These are phyloP conservation scores for Solanum okadae DNA, from an alignment of 257 asterid species.

Conservation along the genomic window DNA sequence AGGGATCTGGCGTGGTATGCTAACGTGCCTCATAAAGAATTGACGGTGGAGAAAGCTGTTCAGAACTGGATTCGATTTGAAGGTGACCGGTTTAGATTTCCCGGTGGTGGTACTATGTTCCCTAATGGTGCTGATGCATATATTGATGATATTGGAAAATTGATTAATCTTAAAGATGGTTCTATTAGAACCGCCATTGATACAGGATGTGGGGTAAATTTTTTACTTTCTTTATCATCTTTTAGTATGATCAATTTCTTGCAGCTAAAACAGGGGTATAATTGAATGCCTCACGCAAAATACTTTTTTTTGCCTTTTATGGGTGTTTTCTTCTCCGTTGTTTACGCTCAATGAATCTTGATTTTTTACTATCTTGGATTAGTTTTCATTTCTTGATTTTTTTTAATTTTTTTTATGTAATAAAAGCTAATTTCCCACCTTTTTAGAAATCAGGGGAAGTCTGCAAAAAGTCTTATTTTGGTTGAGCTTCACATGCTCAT, in stretches of 20 bases:
- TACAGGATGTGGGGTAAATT: constrained; percentile 89
- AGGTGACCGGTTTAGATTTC: constrained; percentile 68
- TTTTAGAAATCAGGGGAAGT: neutral
- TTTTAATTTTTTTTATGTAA: neutral
- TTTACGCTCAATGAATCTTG: neutral
- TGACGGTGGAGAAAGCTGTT: constrained; percentile 80
- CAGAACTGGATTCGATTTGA: constrained; percentile 84
- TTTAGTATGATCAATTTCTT: neutral
- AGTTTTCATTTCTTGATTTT: neutral
- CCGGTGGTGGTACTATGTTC: constrained; percentile 94
- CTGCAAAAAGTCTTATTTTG: neutral
- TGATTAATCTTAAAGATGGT: constrained; percentile 65
- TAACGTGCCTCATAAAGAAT: constrained; percentile 73
- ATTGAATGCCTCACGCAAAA: neutral
- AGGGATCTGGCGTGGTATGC: constrained; percentile 82
- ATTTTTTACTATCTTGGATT: neutral
- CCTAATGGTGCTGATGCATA: constrained; percentile 71
- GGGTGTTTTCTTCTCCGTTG: neutral
- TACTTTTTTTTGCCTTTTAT: neutral
- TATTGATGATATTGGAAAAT: constrained; percentile 59
- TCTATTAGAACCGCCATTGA: constrained; percentile 82
- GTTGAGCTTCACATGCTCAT: neutral
- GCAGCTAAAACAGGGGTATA: neutral
- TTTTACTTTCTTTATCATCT: neutral
- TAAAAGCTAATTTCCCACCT: neutral